Evolutionary conservation across 1,139 yeast genomes (phyloP).

Genomic region (Saccharomyces hybrid): DNA sequence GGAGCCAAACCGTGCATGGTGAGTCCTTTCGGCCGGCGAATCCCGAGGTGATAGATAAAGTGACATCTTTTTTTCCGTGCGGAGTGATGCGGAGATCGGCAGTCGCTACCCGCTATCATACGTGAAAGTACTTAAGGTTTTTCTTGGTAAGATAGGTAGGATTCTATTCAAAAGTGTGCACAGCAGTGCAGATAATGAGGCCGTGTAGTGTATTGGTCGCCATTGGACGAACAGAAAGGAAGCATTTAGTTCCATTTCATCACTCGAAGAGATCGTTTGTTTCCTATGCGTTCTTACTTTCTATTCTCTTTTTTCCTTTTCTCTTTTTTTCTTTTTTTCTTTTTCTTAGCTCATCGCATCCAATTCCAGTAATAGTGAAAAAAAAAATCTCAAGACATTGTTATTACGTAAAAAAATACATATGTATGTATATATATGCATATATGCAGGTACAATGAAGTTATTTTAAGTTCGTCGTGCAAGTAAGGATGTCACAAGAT

Average conservation of each 20-base stretch:
- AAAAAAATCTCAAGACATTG: background rate
- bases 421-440: background rate
- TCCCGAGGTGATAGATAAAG: background rate
- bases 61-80: background rate
- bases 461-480: background rate
- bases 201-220: background rate
- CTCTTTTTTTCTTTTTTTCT: background rate
- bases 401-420: background rate
- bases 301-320: background rate
- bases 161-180: background rate
- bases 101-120: background rate
- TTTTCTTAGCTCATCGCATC: background rate
- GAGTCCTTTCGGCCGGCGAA: background rate
- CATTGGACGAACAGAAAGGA: constrained; percentile 3
- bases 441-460: background rate
- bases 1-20: background rate
- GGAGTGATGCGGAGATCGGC: background rate
- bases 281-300: background rate
- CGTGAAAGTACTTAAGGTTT: background rate
- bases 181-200: background rate
- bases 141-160: too few species aligned
- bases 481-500: background rate
- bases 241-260: too few species aligned
- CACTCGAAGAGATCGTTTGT: too few species aligned
- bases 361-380: background rate